Evolutionary conservation across 2,329 filamentous ascomycete genomes (phyloP), one percentile per base, ranked within the genome.

Genomic region (Aureobasidium sp.): DNA sequence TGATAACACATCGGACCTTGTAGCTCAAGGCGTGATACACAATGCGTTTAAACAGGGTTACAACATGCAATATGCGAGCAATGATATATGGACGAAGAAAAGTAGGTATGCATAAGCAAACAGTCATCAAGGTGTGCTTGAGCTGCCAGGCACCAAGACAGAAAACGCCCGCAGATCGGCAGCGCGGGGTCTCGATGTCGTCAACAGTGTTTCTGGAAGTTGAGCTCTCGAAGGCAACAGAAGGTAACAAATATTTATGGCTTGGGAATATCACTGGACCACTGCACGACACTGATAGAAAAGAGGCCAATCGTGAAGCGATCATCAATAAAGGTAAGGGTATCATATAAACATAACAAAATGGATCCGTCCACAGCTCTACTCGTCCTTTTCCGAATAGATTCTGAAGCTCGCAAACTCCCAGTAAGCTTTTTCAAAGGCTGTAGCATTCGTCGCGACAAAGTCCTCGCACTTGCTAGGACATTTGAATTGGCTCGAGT

Each of bases 361-460:
- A 15, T 22, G 31, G 11, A 27, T 11, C 17, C 22, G 7, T 27
- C 12, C 12, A n/a, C 27, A n/a, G 3, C 11, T 27, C n/a, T 48
- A 41, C 44, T 61, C 27, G 3, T 39, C 14, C 25, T 39, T 25
- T 8, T 34, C 31, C 2, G 60, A 53, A 44, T 65, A 65, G 3
- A 65, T 63, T 25, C 56, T 65, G 27, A 53, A 65, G 47, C 62
- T 64, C 14, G 56, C 37, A 34, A 53, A 65, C 73, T 84, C 84
- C 87, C 82, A 90, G 69, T 79, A 89, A 1, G 82, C 86, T 68
- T 83, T 79, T 47, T 73, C 77, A 70, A 84, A 88, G 1, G 74
- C 81, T 22, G 69, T 72, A 22, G 80, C 84, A 66, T 84, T 81
- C 60, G 81, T 82, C 6, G 84, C 80, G 8, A 87, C 84, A 64